These are phyloP conservation scores for Aspergillus tubingensis DNA, from an alignment of 2,329 filamentous ascomycete species.

Conservation along the genomic window DNA sequence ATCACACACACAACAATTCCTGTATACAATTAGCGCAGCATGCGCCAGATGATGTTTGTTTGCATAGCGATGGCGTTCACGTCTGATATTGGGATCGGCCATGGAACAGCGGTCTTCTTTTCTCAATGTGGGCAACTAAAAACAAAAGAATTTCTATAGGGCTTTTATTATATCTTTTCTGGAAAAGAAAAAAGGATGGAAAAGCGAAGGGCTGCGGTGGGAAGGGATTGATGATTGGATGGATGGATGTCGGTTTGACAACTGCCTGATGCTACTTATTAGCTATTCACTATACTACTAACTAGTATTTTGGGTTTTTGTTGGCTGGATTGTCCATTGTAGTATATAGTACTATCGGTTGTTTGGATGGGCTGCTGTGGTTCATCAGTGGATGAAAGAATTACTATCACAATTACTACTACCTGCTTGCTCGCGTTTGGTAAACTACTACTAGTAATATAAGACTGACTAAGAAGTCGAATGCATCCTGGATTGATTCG, in stretches of 20 bases:
- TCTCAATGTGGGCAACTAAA: conserved; percentile 11
- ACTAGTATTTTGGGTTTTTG: neutral
- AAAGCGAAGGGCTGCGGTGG: neutral
- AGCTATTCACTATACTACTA: too few relatives aligned
- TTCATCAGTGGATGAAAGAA: neutral
- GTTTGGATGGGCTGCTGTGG: neutral
- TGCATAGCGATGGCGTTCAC: conserved; percentile 46
- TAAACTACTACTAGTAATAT: neutral
- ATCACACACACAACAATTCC: neutral
- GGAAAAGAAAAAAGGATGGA: neutral
- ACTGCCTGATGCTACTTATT: neutral
- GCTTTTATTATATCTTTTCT: neutral
- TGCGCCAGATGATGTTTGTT: conserved; percentile 20
- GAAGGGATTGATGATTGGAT: too few relatives aligned
- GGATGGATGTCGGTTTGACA: neutral
- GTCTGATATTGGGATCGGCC: conserved; percentile 18
- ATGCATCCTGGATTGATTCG: neutral
- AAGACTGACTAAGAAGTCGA: neutral
- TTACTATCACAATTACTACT: neutral
- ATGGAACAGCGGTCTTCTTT: conserved; percentile 9
- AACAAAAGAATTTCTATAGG: neutral
- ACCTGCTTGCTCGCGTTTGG: too few relatives aligned
- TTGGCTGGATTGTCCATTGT: neutral
- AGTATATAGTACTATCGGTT: neutral
- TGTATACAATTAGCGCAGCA: conserved; percentile 18